phyloP scores from a whole-genome alignment of 805 yeast genomes.

The Yarrowia sp. region DNA sequence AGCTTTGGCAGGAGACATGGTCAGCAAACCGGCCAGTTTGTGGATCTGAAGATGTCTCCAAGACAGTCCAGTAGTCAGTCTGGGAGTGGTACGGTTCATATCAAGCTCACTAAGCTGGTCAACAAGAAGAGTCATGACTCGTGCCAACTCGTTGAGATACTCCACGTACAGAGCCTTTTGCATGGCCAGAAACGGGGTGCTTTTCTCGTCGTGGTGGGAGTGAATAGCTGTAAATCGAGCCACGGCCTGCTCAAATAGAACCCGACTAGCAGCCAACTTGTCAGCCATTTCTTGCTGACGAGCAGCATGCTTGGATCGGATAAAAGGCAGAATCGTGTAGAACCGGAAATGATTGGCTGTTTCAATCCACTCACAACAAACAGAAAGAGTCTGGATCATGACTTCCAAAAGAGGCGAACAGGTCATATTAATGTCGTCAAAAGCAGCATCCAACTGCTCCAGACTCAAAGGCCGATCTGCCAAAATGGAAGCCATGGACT shows the following conservation, averaged over 20 bases:
- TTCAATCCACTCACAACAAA: slow-evolving; percentile 1
- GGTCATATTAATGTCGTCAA: slow-evolving; percentile 1
- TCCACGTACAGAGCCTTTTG: slow-evolving; percentile 7
- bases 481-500: background rate
- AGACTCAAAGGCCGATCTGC: background rate
- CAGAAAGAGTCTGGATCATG: background rate
- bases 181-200: background rate
- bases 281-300: background rate
- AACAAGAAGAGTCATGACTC: background rate
- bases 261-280: background rate
- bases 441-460: background rate
- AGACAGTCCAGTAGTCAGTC: slow-evolving; percentile 6
- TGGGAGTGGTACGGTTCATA: background rate
- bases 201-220: slow-evolving; percentile 1
- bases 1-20: background rate
- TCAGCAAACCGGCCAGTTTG: background rate
- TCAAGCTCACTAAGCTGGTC: background rate
- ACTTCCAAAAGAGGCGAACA: background rate
- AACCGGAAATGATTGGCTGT: slow-evolving; percentile 5
- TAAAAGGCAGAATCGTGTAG: slow-evolving; percentile 1
- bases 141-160: background rate
- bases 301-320: background rate
- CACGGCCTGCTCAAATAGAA: background rate
- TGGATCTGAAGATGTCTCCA: background rate
- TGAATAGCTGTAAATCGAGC: background rate